Conservation (phyloP, 1,284 basidiomycete species). For the Pseudozyma tsukubaensis region DNA sequence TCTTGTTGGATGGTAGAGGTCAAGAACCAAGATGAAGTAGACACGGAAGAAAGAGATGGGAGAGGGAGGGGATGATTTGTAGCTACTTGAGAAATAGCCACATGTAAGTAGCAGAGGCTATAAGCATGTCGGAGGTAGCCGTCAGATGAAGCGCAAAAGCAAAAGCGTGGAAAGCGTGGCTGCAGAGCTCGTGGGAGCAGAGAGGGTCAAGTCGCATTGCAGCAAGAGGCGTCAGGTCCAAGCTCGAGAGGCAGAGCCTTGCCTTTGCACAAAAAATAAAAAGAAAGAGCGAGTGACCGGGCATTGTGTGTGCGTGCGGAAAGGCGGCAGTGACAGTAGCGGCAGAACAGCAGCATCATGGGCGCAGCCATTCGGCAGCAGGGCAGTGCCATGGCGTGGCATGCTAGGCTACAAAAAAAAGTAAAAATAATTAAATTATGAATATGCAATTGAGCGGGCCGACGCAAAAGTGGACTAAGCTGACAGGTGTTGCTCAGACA, state of each 20-base stretch:
- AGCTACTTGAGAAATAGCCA: background rate
- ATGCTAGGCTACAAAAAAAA: background rate
- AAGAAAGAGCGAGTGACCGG: background rate
- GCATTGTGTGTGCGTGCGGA: too few relatives aligned
- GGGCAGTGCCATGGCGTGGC: background rate
- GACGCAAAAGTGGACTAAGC: slow-evolving; percentile 17
- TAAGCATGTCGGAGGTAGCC: too few relatives aligned
- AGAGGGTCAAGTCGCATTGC: background rate
- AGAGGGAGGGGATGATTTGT: background rate
- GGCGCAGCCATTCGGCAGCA: background rate
- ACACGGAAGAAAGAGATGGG: background rate
- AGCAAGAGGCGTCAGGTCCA: slow-evolving; percentile 1
- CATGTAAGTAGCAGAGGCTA: slow-evolving; percentile 1
- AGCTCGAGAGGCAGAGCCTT: slow-evolving; percentile 2
- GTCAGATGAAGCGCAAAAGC: slow-evolving; percentile 19
- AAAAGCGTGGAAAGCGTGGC: slow-evolving; percentile 33
- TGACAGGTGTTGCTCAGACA: slow-evolving; percentile 9
- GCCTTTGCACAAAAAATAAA: background rate
- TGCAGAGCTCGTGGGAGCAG: slow-evolving; percentile 31
- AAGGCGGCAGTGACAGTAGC: too few relatives aligned
- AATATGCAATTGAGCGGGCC: too few relatives aligned
- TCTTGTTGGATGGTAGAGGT: too few relatives aligned
- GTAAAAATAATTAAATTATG: background rate
- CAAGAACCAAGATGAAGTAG: too few relatives aligned
- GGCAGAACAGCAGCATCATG: too few relatives aligned